phyloP scores from a whole-genome alignment of 2,329 filamentous ascomycete genomes.

The Trichoderma lentiforme region DNA sequence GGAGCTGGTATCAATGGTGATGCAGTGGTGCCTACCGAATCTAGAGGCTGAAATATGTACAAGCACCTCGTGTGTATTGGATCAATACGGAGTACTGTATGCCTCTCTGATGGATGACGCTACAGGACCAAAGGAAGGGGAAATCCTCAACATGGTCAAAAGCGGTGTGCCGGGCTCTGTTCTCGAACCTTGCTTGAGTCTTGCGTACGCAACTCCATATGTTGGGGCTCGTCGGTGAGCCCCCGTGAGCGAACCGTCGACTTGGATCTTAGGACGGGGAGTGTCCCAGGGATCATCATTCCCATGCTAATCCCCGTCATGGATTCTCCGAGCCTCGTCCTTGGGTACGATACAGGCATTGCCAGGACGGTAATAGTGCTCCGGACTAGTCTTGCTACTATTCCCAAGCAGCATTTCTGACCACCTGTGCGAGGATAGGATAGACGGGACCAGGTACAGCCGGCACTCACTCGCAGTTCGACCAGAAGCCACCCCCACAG shows the following conservation, averaged over 20 bases:
- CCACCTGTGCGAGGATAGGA: background rate
- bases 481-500: slow-evolving; percentile 18
- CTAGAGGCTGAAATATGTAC: background rate
- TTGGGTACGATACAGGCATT: background rate
- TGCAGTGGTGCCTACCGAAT: background rate
- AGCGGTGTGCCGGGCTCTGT: slow-evolving; percentile 6
- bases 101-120: background rate
- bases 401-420: background rate
- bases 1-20: background rate
- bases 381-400: background rate
- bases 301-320: background rate
- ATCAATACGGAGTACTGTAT: background rate
- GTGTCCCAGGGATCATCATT: slow-evolving; percentile 9
- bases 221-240: slow-evolving; percentile 8
- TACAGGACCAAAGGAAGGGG: background rate
- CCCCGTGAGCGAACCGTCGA: background rate
- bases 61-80: background rate
- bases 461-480: slow-evolving; percentile 8
- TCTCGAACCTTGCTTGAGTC: background rate
- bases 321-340: background rate
- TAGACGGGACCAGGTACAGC: background rate
- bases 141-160: background rate
- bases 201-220: slow-evolving; percentile 2
- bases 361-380: background rate
- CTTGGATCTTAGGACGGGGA: slow-evolving; percentile 1